Evolutionary conservation across 352 stramenopile genomes (phyloP).

Genomic region (Pythium utonaiense): DNA sequence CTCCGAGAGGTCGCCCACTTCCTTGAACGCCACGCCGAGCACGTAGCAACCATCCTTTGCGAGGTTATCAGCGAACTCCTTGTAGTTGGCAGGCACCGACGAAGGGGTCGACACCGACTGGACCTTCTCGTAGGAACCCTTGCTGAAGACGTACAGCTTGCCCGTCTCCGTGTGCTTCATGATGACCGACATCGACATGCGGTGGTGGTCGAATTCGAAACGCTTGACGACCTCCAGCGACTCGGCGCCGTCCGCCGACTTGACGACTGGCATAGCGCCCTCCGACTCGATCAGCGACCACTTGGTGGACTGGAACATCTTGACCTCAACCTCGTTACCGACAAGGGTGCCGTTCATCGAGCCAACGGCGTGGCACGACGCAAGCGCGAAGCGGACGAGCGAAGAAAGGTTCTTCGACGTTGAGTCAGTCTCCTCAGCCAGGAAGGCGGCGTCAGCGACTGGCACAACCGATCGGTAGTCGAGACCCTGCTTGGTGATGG

Average conservation of each 20-base stretch:
- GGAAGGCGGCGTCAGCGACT: conserved; percentile 10
- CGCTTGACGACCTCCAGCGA: conserved; percentile 81
- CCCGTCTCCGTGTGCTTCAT: conserved; percentile 57
- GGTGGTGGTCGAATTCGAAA: conserved; percentile 91
- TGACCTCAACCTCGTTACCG: conserved; percentile 86
- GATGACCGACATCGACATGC: conserved; percentile 90
- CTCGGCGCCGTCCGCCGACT: conserved; percentile 37
- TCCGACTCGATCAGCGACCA: conserved; percentile 56
- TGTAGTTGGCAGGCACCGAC: conserved; percentile 71
- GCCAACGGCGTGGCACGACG: conserved; percentile 81
- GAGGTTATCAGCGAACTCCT: conserved; percentile 43
- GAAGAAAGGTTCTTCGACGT: conserved; percentile 11
- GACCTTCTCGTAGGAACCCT: conserved; percentile 89
- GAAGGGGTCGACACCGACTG: conserved; percentile 41
- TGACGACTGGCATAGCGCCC: conserved; percentile 22
- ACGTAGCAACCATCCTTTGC: conserved; percentile 88
- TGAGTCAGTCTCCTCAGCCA: conserved; percentile 17
- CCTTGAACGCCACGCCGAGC: conserved; percentile 74
- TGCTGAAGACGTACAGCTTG: conserved; percentile 79
- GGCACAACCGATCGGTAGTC: conserved; percentile 39
- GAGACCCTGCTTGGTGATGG: conserved; percentile 63
- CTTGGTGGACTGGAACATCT: conserved; percentile 79
- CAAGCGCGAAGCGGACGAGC: conserved; percentile 50
- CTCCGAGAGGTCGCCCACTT: conserved; percentile 24
- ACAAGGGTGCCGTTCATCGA: conserved; percentile 68